Evolutionary conservation across 371 early-diverging fungal genomes (phyloP), one percentile per base, ranked within the genome.

Genomic region (Saksenaea oblongispora): DNA sequence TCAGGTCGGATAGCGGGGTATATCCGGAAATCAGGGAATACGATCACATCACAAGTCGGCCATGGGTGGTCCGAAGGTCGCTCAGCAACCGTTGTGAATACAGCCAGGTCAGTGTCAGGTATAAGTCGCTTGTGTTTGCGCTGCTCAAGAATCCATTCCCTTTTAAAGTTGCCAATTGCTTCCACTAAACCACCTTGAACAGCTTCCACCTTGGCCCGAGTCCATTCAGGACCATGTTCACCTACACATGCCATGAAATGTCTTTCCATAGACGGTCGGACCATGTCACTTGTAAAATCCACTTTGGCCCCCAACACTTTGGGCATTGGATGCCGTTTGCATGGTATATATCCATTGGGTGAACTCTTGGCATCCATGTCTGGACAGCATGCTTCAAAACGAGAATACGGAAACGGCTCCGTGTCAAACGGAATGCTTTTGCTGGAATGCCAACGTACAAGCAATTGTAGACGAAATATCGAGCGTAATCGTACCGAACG

Each of bases 381-480:
- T 10, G 77, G 78, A 56, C 79, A 79, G 51, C 83, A 82, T 3
- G 83, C 76, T 36, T 79, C 74, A 37, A 82, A 82, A 14, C 83
- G 62, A 3, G 60, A 54, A n/a, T 76, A 75, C 0, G 75, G 77
- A 36, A 76, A 76, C 15, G 75, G 71, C 24, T 71, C 57, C 13
- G 57, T 41, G 34, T 82, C 82, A 65, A 82, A 82, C 1, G 82
- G 79, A 34, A 80, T 65, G 28, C 35, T 41, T 18, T 42, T 51
- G 34, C 35, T 37, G 14, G 34, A 47, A 18, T 47, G 17, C 26
- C 51, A 47, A 9, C 51, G 51, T 0, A 22, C 17, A 22, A 22
- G 5, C 17, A 4, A 10, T 22, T 10, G n/a, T 10, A 22, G 24
- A 0, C 51, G 51, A 26, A 10, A 47, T 47, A 4, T 11, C 3